A percentile compares a stretch with the other conserved stretches of the same genome.
Conservation (phyloP, 495 filamentous ascomycete species). For the Trichoderma virens region DNA sequence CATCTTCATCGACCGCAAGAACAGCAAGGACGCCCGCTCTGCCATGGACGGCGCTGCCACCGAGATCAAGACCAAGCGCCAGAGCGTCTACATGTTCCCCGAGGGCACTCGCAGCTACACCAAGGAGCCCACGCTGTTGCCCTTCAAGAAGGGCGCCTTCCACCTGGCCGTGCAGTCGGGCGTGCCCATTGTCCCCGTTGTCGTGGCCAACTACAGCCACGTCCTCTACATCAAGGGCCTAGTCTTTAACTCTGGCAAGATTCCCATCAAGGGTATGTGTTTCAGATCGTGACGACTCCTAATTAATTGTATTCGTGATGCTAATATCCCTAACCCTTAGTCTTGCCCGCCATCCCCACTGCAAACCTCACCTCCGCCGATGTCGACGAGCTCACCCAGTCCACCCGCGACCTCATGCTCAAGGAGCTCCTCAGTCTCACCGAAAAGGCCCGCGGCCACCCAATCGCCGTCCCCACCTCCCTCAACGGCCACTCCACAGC, state of each 20-base stretch:
- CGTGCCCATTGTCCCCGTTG: conserved; percentile 84
- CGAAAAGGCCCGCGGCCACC: conserved; percentile 27
- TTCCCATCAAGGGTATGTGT: conserved; percentile 73
- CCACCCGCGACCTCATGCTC: conserved; percentile 72
- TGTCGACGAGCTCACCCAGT: conserved; percentile 68
- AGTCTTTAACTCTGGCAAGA: conserved; percentile 65
- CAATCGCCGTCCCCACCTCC: conserved; percentile 22
- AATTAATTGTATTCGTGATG: no score
- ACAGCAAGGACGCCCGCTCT: conserved; percentile 68
- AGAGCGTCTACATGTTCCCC: conserved; percentile 90
- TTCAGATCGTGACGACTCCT: no score
- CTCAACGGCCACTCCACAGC: not conserved
- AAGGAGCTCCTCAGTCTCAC: conserved; percentile 61
- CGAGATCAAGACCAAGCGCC: conserved; percentile 65
- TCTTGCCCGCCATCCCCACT: conserved; percentile 83
- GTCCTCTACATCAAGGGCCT: conserved; percentile 61
- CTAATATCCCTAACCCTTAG: conserved; percentile 31
- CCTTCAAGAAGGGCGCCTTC: conserved; percentile 98
- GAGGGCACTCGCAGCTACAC: conserved; percentile 92
- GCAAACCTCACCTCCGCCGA: conserved; percentile 66
- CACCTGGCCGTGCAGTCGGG: conserved; percentile 90
- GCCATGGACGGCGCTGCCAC: conserved; percentile 77
- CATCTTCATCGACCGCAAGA: conserved; percentile 89
- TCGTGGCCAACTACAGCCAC: conserved; percentile 81
- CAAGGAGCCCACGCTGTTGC: conserved; percentile 66